Evolutionary conservation across 139 green algal species (phyloP).

Genomic region (Micractinium conductrix): DNA sequence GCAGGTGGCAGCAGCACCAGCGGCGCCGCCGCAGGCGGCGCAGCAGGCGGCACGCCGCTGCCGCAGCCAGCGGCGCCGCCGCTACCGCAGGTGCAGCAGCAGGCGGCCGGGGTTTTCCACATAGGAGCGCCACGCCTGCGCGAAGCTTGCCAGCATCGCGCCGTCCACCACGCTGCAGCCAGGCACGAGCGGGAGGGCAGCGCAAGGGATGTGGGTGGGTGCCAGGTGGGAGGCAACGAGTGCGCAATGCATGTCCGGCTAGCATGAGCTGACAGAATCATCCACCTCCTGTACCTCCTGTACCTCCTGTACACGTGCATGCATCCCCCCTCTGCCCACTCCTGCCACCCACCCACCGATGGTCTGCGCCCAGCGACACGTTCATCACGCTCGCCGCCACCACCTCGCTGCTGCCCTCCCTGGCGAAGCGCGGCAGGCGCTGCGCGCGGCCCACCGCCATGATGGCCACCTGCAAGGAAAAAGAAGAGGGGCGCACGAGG

Average conservation of each 20-base stretch:
- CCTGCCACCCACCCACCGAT: conserved; percentile 3
- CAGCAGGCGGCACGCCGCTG: no score
- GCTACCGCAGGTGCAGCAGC: conserved; percentile 65
- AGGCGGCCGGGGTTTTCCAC: conserved; percentile 78
- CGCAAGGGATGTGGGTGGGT: conserved; percentile 28
- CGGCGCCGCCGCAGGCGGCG: no score
- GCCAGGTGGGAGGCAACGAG: conserved; percentile 20
- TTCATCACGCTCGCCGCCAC: conserved; percentile 22
- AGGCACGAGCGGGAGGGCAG: background rate
- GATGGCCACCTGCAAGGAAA: conserved; percentile 74
- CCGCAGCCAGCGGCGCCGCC: no score
- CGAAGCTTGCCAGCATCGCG: conserved; percentile 79
- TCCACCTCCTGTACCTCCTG: background rate
- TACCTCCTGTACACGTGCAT: no score
- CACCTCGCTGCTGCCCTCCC: background rate
- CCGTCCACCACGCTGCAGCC: conserved; percentile 84
- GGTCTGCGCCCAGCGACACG: conserved; percentile 46
- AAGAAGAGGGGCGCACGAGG: background rate
- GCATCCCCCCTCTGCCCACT: no score
- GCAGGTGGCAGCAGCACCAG: background rate
- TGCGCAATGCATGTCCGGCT: conserved; percentile 3
- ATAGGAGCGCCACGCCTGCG: conserved; percentile 65
- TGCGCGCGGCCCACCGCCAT: conserved; percentile 77
- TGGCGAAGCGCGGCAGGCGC: conserved; percentile 26
- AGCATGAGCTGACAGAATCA: background rate